phyloP scores from a whole-genome alignment of 805 yeast genomes.

The Tanozyma kutaoensis region DNA sequence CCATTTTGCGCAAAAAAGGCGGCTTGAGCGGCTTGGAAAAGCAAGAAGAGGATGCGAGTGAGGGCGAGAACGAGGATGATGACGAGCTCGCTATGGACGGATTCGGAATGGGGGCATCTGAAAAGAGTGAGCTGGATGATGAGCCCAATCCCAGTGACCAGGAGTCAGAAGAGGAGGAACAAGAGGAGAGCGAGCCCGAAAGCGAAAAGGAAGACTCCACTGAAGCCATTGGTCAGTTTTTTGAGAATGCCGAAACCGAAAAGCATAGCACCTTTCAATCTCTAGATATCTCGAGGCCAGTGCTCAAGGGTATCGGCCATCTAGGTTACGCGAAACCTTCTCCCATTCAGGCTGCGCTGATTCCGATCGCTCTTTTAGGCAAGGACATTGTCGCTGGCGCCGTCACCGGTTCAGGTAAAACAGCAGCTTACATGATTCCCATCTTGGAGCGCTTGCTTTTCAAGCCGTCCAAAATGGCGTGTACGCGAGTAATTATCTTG shows the following conservation, averaged over 20 bases:
- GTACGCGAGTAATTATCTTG: conserved; percentile 82
- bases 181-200: conserved; percentile 7
- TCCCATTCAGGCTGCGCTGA: conserved; percentile 86
- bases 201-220: conserved; percentile 36
- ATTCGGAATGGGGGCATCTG: conserved; percentile 33
- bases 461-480: conserved; percentile 74
- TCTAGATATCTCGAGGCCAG: conserved; percentile 78
- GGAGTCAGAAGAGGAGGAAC: conserved; percentile 2
- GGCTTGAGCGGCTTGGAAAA: conserved; percentile 39
- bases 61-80: conserved; percentile 9
- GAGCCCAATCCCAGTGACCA: background rate
- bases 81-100: conserved; percentile 32
- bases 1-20: conserved; percentile 78
- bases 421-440: conserved; percentile 97
- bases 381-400: conserved; percentile 99
- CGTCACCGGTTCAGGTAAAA: conserved; percentile 98
- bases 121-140: conserved; percentile 12
- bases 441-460: conserved; percentile 83
- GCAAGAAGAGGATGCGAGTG: conserved; percentile 3
- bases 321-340: conserved; percentile 84
- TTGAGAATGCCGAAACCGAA: conserved; percentile 37
- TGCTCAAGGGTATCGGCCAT: conserved; percentile 67
- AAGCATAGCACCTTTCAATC: conserved; percentile 59
- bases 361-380: conserved; percentile 87
- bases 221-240: conserved; percentile 74